Conservation (phyloP, 345 rosid species). For the Aquilaria sinensis region DNA sequence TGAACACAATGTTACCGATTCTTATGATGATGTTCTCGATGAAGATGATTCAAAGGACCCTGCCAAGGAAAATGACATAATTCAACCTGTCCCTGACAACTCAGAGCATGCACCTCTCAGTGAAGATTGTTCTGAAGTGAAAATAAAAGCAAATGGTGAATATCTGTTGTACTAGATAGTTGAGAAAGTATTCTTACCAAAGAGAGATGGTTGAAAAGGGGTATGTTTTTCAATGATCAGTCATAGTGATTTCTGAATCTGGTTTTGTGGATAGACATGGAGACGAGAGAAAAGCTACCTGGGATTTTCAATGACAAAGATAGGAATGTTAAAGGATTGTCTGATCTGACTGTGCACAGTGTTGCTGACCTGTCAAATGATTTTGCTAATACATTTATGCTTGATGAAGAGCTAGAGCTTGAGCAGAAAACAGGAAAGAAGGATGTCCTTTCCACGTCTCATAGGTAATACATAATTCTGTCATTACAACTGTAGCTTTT, state of each 20-base stretch:
- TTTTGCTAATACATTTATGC: conserved; percentile 75
- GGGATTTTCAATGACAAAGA: conserved; percentile 20
- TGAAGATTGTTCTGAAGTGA: conserved; percentile 16
- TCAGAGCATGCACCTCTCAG: conserved; percentile 13
- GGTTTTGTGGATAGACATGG: conserved; percentile 18
- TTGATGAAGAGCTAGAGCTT: conserved; percentile 90
- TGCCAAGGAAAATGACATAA: conserved; percentile 19
- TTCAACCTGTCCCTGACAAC: conserved; percentile 1
- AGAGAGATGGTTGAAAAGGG: conserved; percentile 13
- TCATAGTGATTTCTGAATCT: conserved; percentile 17
- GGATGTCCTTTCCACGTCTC: conserved; percentile 30
- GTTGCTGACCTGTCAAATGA: conserved; percentile 54
- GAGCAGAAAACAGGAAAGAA: conserved; percentile 57
- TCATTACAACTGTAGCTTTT: not conserved
- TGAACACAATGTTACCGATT: conserved; percentile 23
- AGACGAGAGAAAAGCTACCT: conserved; percentile 19
- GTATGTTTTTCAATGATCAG: not conserved
- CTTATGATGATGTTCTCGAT: conserved; percentile 14
- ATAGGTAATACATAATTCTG: conserved; percentile 43
- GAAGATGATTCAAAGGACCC: conserved; percentile 23
- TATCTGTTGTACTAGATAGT: conserved; percentile 10
- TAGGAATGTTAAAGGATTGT: conserved; percentile 22
- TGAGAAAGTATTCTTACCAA: conserved; percentile 14
- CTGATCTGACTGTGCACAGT: conserved; percentile 22
- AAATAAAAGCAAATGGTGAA: conserved; percentile 10